phyloP scores from a whole-genome alignment of 768 basidiomycete genomes.

The Trametes cingulata region DNA sequence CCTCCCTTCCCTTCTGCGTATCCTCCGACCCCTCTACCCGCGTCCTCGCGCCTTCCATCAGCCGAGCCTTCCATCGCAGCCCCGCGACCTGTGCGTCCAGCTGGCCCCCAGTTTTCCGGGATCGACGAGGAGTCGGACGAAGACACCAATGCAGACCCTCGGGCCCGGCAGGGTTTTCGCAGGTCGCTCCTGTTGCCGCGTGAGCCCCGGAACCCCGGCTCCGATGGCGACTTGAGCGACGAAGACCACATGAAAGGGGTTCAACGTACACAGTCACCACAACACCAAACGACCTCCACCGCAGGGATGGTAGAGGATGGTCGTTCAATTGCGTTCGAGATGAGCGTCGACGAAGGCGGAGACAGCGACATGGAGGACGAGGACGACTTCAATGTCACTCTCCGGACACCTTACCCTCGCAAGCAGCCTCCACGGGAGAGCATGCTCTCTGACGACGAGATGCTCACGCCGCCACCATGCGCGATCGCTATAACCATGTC shows the following conservation, averaged over 20 bases:
- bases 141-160: slow-evolving; percentile 5
- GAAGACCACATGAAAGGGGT: slow-evolving; percentile 42
- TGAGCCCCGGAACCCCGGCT: slow-evolving; percentile 61
- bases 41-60: slow-evolving; percentile 13
- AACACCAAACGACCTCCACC: slow-evolving; percentile 29
- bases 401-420: slow-evolving; percentile 55
- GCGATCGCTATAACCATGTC: slow-evolving; percentile 31
- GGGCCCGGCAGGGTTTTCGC: slow-evolving; percentile 59
- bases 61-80: slow-evolving; percentile 9
- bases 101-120: slow-evolving; percentile 13
- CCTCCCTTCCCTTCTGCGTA: slow-evolving; percentile 79
- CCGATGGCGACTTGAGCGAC: slow-evolving; percentile 65
- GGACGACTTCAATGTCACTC: slow-evolving; percentile 65
- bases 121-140: slow-evolving; percentile 19
- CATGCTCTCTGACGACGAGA: slow-evolving; percentile 14
- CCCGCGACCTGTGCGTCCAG: slow-evolving; percentile 18
- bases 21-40: slow-evolving; percentile 47
- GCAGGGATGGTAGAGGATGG: slow-evolving; percentile 24
- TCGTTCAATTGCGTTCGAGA: background rate
- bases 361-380: slow-evolving; percentile 40
- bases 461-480: slow-evolving; percentile 15
- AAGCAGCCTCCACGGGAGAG: background rate
- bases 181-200: slow-evolving; percentile 67
- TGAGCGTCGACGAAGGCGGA: slow-evolving; percentile 24
- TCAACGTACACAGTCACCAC: slow-evolving; percentile 27